Evolutionary conservation across 257 asterid genomes (phyloP), one percentile per base, ranked within the genome.

Genomic region (Primulina tabacum): DNA sequence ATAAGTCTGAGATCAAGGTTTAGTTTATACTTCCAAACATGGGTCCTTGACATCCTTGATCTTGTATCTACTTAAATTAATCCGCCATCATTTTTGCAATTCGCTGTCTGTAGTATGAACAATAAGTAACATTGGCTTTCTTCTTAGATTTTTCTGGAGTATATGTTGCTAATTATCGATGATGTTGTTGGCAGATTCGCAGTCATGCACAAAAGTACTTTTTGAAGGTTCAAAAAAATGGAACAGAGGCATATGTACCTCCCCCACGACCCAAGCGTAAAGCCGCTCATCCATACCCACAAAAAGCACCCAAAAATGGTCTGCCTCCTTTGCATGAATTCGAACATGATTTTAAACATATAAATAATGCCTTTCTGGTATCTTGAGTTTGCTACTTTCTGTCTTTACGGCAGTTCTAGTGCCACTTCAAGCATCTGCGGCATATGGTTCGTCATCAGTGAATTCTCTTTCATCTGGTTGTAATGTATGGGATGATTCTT

Each of bases 181-280:
- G 59, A 7, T 50, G 55, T 52, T 78, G 67, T 40, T 47, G 72
- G 17, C 90, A 93, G 98, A 93, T 93, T 33, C 88, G 98, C 64
- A 93, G 98, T 81, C 98, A 93, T 82, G 98, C 98, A 14, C 98
- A 93, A 71, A 93, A 93, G 74, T 93, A 93, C 84, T 90, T 93
- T 80, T 76, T 90, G 64, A 93, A 93, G 85, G 96, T 93, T 73
- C 97, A 93, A 68, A 93, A 93, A 88, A 93, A 93, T 75, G 97
- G 98, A 73, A 77, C 97, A 60, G 76, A 66, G 30, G 97, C 98
- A 38, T 97, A 93, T 65, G 95, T 93, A 50, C 98, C 98, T 56
- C 98, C 98, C 40, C 98, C 98, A 75, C 98, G 97, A 67, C 98
- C 98, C 11, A 92, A 92, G 87, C 95, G 98, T 66, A 93, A 93